Conservation (phyloP, 2,329 filamentous ascomycete genomes). For the Pseudogymnoascus sp. region DNA sequence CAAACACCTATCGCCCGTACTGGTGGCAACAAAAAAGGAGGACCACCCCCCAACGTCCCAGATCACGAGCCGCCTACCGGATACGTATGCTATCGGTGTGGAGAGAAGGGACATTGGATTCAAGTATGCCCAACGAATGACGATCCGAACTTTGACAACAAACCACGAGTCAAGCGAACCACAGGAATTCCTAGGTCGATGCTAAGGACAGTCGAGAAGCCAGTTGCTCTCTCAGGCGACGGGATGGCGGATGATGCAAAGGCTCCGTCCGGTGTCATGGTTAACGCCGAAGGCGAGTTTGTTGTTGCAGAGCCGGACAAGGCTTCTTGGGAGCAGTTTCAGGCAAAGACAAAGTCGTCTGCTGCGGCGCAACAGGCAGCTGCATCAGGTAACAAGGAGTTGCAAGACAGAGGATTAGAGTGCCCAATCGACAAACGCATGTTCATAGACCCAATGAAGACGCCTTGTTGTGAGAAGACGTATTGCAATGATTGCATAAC, state of each 20-base stretch:
- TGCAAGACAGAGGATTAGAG: slow-evolving; percentile 80
- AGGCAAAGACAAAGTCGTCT: slow-evolving; percentile 84
- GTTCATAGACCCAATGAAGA: slow-evolving; percentile 98
- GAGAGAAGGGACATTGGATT: slow-evolving; percentile 99
- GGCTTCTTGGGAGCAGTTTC: slow-evolving; percentile 92
- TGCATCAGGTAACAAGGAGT: slow-evolving; percentile 72
- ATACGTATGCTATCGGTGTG: slow-evolving; percentile 94
- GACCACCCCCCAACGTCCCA: slow-evolving; percentile 61
- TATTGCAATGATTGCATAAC: slow-evolving; percentile 99
- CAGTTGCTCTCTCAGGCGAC: slow-evolving; percentile 64
- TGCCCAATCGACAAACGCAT: slow-evolving; percentile 96
- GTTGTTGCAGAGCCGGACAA: slow-evolving; percentile 95
- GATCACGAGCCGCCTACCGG: slow-evolving; percentile 89
- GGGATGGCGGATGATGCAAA: slow-evolving; percentile 73
- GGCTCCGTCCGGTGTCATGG: slow-evolving; percentile 84
- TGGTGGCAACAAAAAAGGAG: slow-evolving; percentile 50
- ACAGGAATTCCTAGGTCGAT: slow-evolving; percentile 96
- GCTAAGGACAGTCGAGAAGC: slow-evolving; percentile 91
- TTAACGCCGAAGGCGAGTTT: slow-evolving; percentile 95
- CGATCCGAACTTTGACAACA: slow-evolving; percentile 90
- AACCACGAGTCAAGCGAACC: slow-evolving; percentile 87
- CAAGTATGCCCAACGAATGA: slow-evolving; percentile 98
- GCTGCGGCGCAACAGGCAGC: slow-evolving; percentile 74
- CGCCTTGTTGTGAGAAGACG: slow-evolving; percentile 94
- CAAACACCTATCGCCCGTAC: slow-evolving; percentile 57